phyloP scores from a whole-genome alignment of 768 basidiomycete species.

The Calocera cornea region DNA sequence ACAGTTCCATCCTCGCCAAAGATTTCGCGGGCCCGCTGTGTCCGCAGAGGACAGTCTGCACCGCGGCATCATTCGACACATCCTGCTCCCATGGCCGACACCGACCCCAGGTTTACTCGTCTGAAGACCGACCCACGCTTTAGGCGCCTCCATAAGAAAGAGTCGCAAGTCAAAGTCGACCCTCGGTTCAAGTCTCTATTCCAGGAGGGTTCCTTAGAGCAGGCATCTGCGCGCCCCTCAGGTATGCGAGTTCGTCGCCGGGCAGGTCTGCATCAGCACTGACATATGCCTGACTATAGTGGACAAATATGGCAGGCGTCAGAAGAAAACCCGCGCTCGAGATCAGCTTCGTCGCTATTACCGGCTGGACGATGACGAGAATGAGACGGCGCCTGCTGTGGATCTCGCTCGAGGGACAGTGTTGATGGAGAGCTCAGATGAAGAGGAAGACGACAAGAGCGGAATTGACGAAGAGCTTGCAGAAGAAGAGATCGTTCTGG shows the following conservation, averaged over 20 bases:
- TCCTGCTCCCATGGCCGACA: background rate
- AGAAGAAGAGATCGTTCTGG: slow-evolving; percentile 16
- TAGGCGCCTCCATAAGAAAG: slow-evolving; percentile 63
- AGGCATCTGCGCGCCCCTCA: slow-evolving; percentile 7
- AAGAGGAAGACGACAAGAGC: no score
- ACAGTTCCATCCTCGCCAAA: background rate
- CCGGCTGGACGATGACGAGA: slow-evolving; percentile 41
- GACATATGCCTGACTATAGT: slow-evolving; percentile 31
- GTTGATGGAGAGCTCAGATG: slow-evolving; percentile 72
- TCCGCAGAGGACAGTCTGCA: no score
- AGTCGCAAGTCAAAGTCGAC: slow-evolving; percentile 76
- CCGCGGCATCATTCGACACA: no score
- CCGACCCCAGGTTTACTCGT: slow-evolving; percentile 73
- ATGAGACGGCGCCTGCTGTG: slow-evolving; percentile 25
- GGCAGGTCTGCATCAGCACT: background rate
- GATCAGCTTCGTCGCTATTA: slow-evolving; percentile 74
- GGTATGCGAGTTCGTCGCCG: slow-evolving; percentile 7
- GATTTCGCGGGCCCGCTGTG: background rate
- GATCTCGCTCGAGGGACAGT: slow-evolving; percentile 83
- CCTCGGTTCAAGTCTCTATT: slow-evolving; percentile 81
- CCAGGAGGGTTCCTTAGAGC: slow-evolving; percentile 28
- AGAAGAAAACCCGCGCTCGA: slow-evolving; percentile 53
- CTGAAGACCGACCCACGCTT: slow-evolving; percentile 89
- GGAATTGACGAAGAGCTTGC: slow-evolving; percentile 38
- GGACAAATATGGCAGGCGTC: slow-evolving; percentile 77